These are phyloP conservation scores for Saussurea involucrata DNA, from an alignment of 129 eudicot species.

Conservation along the genomic window DNA sequence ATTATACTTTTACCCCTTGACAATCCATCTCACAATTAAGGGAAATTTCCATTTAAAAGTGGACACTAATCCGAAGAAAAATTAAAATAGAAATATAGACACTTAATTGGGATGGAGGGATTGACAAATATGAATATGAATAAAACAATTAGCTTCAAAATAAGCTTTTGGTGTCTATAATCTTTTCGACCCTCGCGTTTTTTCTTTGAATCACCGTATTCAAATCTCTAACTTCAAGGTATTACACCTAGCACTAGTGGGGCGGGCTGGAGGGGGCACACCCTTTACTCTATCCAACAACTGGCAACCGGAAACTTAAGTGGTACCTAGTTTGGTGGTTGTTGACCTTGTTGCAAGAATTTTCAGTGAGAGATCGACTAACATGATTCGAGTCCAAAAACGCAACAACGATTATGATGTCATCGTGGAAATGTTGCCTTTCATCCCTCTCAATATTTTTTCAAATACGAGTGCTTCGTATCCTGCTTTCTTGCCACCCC, in stretches of 20 bases:
- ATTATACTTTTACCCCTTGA: too few species aligned
- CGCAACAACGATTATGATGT: constrained; percentile 62
- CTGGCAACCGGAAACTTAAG: background rate
- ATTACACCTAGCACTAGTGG: too few species aligned
- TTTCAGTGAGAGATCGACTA: constrained; percentile 45
- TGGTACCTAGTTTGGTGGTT: constrained; percentile 22
- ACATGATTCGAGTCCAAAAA: constrained; percentile 69
- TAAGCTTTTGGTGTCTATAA: too few species aligned
- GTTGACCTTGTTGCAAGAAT: constrained; percentile 41
- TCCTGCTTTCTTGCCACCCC: constrained; percentile 88
- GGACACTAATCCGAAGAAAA: too few species aligned
- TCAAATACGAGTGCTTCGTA: constrained; percentile 77
- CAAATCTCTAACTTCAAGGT: background rate
- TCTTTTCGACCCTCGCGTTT: constrained; percentile 3
- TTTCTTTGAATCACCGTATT: background rate
- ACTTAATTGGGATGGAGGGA: too few species aligned
- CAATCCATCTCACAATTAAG: too few species aligned
- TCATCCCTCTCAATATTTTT: constrained; percentile 76
- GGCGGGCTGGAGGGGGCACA: too few species aligned
- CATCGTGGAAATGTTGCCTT: constrained; percentile 90
- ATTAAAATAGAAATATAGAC: too few species aligned
- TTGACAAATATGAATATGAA: too few species aligned
- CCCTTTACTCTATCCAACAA: too few species aligned
- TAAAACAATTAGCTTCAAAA: too few species aligned
- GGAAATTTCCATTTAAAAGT: too few species aligned